Evolutionary conservation across 73 alveolate genomes (phyloP).

Genomic region (Paramecium primaurelia): DNA sequence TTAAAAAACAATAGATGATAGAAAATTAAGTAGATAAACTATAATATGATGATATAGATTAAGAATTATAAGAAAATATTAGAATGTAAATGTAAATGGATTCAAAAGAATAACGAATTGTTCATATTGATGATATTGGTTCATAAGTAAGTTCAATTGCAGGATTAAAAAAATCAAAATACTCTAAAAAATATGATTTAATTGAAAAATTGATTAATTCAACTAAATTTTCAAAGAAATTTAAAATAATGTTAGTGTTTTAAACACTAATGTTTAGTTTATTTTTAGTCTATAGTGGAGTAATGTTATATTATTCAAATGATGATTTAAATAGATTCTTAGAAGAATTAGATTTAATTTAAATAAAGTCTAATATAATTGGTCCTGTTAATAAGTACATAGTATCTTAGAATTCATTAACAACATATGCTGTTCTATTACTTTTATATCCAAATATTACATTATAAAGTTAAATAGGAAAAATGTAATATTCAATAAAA

Average conservation of each 20-base stretch:
- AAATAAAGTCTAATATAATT: constrained; percentile 11
- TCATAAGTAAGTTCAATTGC: constrained; percentile 43
- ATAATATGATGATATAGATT: constrained; percentile 4
- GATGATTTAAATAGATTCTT: not conserved
- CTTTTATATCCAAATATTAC: not conserved
- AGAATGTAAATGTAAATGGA: constrained; percentile 26
- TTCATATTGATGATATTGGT: constrained; percentile 45
- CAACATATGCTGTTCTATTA: not conserved
- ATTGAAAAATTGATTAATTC: not conserved
- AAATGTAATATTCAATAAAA: not conserved
- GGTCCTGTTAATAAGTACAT: constrained; percentile 23
- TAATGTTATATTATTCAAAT: not conserved
- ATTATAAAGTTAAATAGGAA: too few relatives aligned
- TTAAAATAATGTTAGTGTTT: not conserved
- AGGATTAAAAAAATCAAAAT: constrained; percentile 7
- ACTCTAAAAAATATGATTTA: constrained; percentile 7
- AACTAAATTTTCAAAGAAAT: not conserved
- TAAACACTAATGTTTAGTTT: not conserved
- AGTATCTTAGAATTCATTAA: not conserved
- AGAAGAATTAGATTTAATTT: constrained; percentile 26
- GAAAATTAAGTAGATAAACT: not conserved
- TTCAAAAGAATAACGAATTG: not conserved
- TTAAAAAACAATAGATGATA: not conserved
- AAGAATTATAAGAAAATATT: constrained; percentile 32
- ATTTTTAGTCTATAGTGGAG: not conserved